Conservation (phyloP, 495 filamentous ascomycete genomes). For the Elaphomyces granulatus region DNA sequence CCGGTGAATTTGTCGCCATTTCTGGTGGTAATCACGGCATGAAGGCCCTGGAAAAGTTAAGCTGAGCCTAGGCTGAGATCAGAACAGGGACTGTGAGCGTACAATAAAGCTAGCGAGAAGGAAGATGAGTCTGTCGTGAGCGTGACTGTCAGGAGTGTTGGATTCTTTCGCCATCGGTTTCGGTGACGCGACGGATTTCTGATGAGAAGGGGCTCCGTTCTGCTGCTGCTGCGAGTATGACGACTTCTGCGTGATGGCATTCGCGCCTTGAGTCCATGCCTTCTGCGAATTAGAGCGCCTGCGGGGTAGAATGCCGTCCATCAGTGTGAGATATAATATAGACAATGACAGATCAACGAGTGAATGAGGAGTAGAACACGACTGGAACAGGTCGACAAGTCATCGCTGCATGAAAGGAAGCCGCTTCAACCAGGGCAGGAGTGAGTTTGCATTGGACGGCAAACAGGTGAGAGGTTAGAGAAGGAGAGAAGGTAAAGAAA, state of each 20-base stretch:
- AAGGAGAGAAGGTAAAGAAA: too few species aligned
- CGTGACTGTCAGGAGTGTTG: slow-evolving; percentile 45
- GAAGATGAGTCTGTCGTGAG: slow-evolving; percentile 51
- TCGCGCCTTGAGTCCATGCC: slow-evolving; percentile 49
- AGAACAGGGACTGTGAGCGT: slow-evolving; percentile 22
- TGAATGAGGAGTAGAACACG: slow-evolving; percentile 4
- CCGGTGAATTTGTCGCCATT: slow-evolving; percentile 62
- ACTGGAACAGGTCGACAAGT: slow-evolving; percentile 6
- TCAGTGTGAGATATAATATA: not conserved
- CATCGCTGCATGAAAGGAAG: slow-evolving; percentile 13
- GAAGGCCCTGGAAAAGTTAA: slow-evolving; percentile 42
- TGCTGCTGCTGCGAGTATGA: slow-evolving; percentile 40
- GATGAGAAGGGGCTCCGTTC: slow-evolving; percentile 23
- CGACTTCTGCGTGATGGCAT: slow-evolving; percentile 48
- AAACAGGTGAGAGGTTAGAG: slow-evolving; percentile 3
- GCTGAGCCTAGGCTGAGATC: not conserved
- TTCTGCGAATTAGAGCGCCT: slow-evolving; percentile 41
- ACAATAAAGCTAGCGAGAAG: slow-evolving; percentile 49
- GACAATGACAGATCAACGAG: not conserved
- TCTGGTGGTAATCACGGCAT: slow-evolving; percentile 50
- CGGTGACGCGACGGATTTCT: slow-evolving; percentile 28
- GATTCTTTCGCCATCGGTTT: slow-evolving; percentile 32
- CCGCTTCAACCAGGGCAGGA: slow-evolving; percentile 3
- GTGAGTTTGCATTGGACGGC: slow-evolving; percentile 5
- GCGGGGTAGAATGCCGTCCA: slow-evolving; percentile 1